Conservation (phyloP, 345 rosid species). For the Camelina neglecta region DNA sequence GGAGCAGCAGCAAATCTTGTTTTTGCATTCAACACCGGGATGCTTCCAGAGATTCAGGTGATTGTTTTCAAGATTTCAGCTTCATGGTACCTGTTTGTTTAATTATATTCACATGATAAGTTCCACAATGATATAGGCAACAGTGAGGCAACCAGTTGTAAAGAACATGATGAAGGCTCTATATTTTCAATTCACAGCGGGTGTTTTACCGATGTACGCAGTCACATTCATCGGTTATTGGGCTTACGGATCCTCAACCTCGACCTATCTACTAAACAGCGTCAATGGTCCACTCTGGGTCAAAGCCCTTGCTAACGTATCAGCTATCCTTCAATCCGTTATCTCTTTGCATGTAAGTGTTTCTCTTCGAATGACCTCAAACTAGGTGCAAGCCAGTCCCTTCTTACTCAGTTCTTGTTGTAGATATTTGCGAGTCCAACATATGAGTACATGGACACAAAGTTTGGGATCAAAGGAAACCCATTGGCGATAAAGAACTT, state of each 20-base stretch:
- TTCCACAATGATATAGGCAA: constrained; percentile 61
- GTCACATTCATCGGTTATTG: constrained; percentile 83
- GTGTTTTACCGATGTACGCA: constrained; percentile 73
- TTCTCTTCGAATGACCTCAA: neutral
- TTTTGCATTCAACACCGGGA: constrained; percentile 94
- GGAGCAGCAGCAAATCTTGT: constrained; percentile 88
- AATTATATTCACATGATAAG: neutral
- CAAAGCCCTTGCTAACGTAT: constrained; percentile 72
- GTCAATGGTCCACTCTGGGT: constrained; percentile 83
- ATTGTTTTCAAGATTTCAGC: neutral
- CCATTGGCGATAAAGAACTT: constrained; percentile 59
- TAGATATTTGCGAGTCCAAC: constrained; percentile 95
- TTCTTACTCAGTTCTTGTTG: constrained; percentile 8
- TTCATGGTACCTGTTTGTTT: neutral
- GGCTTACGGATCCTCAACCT: constrained; percentile 90
- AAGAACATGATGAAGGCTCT: constrained; percentile 85
- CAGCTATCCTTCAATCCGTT: constrained; percentile 85
- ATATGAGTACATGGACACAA: constrained; percentile 89
- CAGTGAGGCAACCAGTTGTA: constrained; percentile 69
- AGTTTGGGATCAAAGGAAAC: constrained; percentile 72
- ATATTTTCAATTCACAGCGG: constrained; percentile 78
- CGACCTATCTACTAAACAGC: constrained; percentile 71
- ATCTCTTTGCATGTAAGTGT: constrained; percentile 78
- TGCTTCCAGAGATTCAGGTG: constrained; percentile 92
- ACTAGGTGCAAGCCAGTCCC: neutral